Evolutionary conservation across 768 basidiomycete genomes (phyloP).

Genomic region (Termitomyces sp.): DNA sequence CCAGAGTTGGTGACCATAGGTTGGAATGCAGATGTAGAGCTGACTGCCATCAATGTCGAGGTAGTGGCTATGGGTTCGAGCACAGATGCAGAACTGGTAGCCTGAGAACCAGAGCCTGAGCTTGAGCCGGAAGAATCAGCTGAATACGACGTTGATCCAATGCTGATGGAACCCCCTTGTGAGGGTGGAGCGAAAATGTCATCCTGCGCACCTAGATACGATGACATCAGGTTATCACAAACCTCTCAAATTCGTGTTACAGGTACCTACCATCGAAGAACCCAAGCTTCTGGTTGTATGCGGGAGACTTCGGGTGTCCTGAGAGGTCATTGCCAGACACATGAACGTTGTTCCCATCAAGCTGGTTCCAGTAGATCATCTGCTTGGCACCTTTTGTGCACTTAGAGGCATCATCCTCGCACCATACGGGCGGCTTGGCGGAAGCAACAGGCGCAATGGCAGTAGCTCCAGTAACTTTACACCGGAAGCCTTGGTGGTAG

Average conservation of each 20-base stretch:
- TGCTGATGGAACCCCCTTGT: background rate
- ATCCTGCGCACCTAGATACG: slow-evolving; percentile 33
- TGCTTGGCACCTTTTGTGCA: slow-evolving; percentile 49
- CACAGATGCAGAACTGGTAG: background rate
- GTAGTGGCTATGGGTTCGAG: background rate
- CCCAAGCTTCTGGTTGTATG: slow-evolving; percentile 44
- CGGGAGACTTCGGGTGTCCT: slow-evolving; percentile 38
- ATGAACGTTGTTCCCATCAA: slow-evolving; percentile 40
- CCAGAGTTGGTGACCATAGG: background rate
- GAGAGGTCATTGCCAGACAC: slow-evolving; percentile 34
- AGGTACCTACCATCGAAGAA: slow-evolving; percentile 36
- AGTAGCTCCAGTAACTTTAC: slow-evolving; percentile 42
- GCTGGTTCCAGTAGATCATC: slow-evolving; percentile 52
- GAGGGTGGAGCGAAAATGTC: slow-evolving; percentile 33
- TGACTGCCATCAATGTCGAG: background rate
- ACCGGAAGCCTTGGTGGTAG: slow-evolving; percentile 40
- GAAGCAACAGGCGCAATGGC: slow-evolving; percentile 32
- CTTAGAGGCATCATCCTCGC: slow-evolving; percentile 35
- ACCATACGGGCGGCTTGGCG: slow-evolving; percentile 45
- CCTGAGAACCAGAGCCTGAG: background rate
- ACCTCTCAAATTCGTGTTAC: background rate
- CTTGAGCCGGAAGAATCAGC: background rate
- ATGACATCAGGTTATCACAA: background rate
- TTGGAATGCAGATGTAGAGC: background rate
- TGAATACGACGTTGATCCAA: background rate